phyloP scores from a whole-genome alignment of 139 green algal genomes.

The Chlorella ohadii region DNA sequence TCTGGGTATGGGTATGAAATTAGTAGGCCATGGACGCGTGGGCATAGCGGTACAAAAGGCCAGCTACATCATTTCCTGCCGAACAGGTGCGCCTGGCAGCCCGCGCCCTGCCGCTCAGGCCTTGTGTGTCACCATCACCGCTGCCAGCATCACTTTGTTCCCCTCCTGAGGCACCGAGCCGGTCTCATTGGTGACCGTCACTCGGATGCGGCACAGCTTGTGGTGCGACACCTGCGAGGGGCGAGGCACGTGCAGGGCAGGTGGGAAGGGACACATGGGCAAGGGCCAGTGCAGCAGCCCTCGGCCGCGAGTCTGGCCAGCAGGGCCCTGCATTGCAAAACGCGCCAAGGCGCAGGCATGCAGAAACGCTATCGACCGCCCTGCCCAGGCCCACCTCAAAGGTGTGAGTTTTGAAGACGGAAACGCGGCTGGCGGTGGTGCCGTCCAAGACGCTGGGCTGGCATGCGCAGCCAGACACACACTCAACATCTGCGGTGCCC shows the following conservation, averaged over 20 bases:
- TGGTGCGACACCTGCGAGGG: constrained; percentile 11
- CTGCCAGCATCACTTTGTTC: constrained; percentile 23
- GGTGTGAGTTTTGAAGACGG: not conserved
- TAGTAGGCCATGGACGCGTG: too few relatives aligned
- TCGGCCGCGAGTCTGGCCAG: too few relatives aligned
- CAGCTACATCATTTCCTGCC: not conserved
- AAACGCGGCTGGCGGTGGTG: constrained; percentile 13
- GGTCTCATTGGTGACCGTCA: not conserved
- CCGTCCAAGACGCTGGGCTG: constrained; percentile 10
- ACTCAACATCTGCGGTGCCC: not conserved
- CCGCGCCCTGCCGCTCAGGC: not conserved
- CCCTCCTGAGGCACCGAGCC: constrained; percentile 1
- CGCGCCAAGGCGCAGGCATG: too few relatives aligned
- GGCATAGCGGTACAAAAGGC: too few relatives aligned
- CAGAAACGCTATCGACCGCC: not conserved
- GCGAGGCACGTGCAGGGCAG: too few relatives aligned
- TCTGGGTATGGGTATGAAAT: too few relatives aligned
- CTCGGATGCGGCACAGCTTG: constrained; percentile 1
- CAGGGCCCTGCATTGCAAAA: too few relatives aligned
- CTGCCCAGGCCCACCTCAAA: not conserved
- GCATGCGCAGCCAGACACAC: constrained; percentile 3
- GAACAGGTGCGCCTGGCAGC: too few relatives aligned
- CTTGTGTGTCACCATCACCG: not conserved
- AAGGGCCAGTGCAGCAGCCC: too few relatives aligned
- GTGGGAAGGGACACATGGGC: too few relatives aligned